Base-by-base conservation (phyloP, 768 basidiomycete genomes). In the Xanthoconium stramineum region DNA sequence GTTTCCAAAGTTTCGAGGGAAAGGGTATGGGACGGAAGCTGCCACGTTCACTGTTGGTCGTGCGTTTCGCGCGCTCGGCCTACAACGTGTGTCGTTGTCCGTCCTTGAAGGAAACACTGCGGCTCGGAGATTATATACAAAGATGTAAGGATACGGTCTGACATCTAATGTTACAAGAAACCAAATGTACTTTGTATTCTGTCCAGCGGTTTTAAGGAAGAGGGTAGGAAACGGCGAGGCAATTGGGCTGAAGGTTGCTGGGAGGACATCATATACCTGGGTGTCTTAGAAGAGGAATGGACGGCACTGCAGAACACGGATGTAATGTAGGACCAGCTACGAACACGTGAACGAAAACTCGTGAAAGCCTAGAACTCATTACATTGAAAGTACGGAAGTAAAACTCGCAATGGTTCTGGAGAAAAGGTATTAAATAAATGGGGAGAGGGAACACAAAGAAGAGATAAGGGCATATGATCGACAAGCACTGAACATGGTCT, bases 51-150 rank as follows among this genome's bases (percentile, higher is more conserved):
- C 74, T 30, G 64, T 74, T 4, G 70, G 72, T 44, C 59, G 76
- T 55, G 69, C 66, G 3, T 77, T 78, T 45, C 60, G 57, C 33
- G 61, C 66, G 24, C 52, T 78, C 20, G 69, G 65, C n/a, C 54
- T 75, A 46, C 72, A 75, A 44, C 74, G 75, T 2, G 62, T 77
- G 49, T 71, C 73, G 11, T 61, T 77, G 39, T 64, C 57, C 13
- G 69, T 75, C 14, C 59, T 71, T 17, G 69, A 71, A 38, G 64
- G 66, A 11, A 78, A 78, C 48, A 64, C 61, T 32, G 61, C 67
- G 30, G 76, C 74, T 8, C 55, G 67, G 17, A 55, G 53, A 40
- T 40, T 75, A 33, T 76, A 74, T 46, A 64, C 67, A 47, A 72
- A 72, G 55, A 58, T 74, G 76, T 76, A 52, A 66, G 75, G 60